Evolutionary conservation across 208 protist species (phyloP).

Genomic region (Leishmania turanica): DNA sequence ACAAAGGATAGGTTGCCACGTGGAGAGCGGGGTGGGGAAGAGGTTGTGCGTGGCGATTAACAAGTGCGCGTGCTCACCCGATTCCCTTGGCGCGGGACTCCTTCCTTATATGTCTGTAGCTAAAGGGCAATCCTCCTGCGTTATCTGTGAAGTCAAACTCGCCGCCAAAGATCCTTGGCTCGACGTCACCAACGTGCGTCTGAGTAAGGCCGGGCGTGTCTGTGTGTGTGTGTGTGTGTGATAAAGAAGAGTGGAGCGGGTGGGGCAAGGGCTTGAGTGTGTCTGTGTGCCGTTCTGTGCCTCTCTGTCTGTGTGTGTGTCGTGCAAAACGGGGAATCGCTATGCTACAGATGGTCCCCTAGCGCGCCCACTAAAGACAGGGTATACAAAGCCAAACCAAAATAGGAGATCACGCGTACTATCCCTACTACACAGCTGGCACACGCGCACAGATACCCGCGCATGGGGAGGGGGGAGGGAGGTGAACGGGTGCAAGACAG

Average conservation of each 20-base stretch:
- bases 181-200: not conserved
- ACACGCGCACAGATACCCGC: not conserved
- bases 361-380: not conserved
- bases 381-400: not conserved
- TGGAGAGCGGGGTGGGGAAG: not conserved
- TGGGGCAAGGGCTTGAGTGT: not conserved
- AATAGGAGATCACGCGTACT: not conserved
- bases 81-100: not conserved
- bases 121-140: not conserved
- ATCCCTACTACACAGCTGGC: not conserved
- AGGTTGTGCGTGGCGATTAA: not conserved
- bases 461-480: conserved; percentile 9
- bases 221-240: not conserved
- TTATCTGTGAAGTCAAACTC: conserved; percentile 4
- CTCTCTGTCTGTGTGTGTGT: not conserved
- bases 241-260: not conserved
- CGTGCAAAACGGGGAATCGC: not conserved
- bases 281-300: not conserved
- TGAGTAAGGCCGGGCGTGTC: not conserved
- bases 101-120: not conserved
- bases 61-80: not conserved
- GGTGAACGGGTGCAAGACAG: not conserved
- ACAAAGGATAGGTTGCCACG: not conserved
- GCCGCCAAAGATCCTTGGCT: not conserved
- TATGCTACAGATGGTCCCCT: not conserved